phyloP scores from a whole-genome alignment of 257 asterid genomes.

The Jasminum sambac region DNA sequence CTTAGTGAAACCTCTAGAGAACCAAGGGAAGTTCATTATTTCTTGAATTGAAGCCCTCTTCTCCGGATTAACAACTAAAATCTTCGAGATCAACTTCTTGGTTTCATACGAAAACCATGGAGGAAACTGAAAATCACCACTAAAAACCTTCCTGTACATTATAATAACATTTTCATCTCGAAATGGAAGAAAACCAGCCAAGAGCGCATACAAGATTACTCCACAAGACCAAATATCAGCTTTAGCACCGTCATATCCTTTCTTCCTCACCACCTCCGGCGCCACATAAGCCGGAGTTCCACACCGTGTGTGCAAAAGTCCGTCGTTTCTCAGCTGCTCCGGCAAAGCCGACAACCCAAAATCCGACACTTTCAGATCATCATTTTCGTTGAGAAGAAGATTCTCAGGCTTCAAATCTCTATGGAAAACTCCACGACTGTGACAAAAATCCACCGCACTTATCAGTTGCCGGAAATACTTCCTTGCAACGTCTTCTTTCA shows the following conservation, averaged over 20 bases:
- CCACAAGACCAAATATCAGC: slow-evolving; percentile 92
- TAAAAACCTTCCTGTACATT: slow-evolving; percentile 72
- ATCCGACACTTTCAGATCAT: slow-evolving; percentile 65
- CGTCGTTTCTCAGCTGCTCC: slow-evolving; percentile 61
- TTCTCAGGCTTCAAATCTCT: slow-evolving; percentile 82
- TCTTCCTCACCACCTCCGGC: slow-evolving; percentile 71
- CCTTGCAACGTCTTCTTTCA: slow-evolving; percentile 54
- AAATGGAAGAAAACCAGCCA: slow-evolving; percentile 76
- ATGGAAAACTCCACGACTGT: slow-evolving; percentile 82
- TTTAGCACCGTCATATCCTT: slow-evolving; percentile 76
- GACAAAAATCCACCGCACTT: slow-evolving; percentile 76
- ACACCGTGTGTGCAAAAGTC: slow-evolving; percentile 74
- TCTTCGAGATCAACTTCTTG: slow-evolving; percentile 50
- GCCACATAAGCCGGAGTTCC: slow-evolving; percentile 91
- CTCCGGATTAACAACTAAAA: slow-evolving; percentile 63
- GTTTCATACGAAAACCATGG: slow-evolving; percentile 73
- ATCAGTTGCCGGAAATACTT: slow-evolving; percentile 79
- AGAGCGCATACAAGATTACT: slow-evolving; percentile 66
- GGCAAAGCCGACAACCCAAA: slow-evolving; percentile 80
- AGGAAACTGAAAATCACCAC: slow-evolving; percentile 62
- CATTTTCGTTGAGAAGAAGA: slow-evolving; percentile 67
- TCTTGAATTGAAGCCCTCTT: slow-evolving; percentile 54
- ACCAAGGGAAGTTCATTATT: slow-evolving; percentile 66
- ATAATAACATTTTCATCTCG: slow-evolving; percentile 65
- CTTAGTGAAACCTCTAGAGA: slow-evolving; percentile 40